Evolutionary conservation across 2,329 filamentous ascomycete species (phyloP), one percentile per base, ranked within the genome.

Genomic region (Exophiala spinifera): DNA sequence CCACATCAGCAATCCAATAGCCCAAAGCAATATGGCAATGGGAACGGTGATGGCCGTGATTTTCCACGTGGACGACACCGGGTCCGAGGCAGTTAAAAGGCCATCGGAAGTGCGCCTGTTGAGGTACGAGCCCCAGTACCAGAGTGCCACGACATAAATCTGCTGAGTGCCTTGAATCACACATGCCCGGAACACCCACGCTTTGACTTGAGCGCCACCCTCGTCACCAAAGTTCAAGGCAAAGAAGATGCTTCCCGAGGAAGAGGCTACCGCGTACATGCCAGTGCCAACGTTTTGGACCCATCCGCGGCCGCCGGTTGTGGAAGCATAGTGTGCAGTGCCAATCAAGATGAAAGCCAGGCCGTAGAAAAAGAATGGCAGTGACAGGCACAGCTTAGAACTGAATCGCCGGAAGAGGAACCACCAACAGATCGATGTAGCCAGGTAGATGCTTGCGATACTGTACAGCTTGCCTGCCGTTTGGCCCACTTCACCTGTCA

Each of bases 171-270:
- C 84, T 66, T 86, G 82, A 48, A 87, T 84, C 11, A 82, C 67
- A 63, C 83, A 84, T 14, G 84, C 84, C 53, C 84, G 78, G 70
- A 82, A 84, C n/a, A 84, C 82, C 83, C 83, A 86, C 33, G 81
- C 76, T 65, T 80, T 83, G 40, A 85, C 79, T 5, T 83, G 81
- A 2, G 79, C 77, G 44, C 82, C 82, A 39, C 79, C 81, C 71
- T 85, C 82, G 61, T 81, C 80, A 53, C 83, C 83, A 63, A 86
- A 86, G 67, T 87, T 87, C 46, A 86, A 76, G 1, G 83, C 79
- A 63, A 87, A 87, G 72, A 82, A 85, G 53, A 87, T 74, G 1
- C 80, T 81, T 11, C 84, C 84, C 37, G 79, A 81, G 7, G 82
- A 78, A 4, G 84, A 84, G 4, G 83, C 84, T 4, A 79, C 74